Evolutionary conservation across 2,329 filamentous ascomycete species (phyloP).

Genomic region (Immersiporthe knoxdaviesiana): DNA sequence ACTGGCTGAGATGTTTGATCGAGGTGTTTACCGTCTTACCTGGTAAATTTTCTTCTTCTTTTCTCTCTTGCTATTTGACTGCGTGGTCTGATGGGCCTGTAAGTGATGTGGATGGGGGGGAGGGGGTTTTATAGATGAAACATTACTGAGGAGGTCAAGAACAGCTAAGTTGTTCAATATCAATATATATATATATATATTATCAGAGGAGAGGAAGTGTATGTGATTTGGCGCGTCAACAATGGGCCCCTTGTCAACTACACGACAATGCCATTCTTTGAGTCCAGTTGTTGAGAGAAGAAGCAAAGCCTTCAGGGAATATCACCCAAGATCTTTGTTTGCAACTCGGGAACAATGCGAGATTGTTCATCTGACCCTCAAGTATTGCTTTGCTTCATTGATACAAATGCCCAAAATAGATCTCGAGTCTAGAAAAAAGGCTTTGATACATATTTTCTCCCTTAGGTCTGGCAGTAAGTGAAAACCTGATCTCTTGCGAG

Average conservation of each 20-base stretch:
- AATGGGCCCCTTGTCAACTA: background rate
- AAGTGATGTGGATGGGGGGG: background rate
- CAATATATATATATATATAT: background rate
- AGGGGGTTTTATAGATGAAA: background rate
- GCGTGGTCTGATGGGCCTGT: background rate
- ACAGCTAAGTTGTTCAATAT: background rate
- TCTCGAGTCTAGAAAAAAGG: background rate
- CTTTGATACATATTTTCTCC: no score
- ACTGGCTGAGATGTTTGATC: background rate
- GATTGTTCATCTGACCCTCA: background rate
- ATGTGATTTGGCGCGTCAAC: background rate
- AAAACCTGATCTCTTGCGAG: no score
- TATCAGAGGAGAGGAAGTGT: background rate
- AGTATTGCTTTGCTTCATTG: background rate
- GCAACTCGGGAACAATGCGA: background rate
- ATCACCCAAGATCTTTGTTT: background rate
- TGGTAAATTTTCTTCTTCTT: background rate
- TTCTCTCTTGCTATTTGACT: background rate
- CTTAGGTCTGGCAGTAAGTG: no score
- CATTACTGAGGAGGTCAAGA: background rate
- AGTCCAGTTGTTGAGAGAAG: background rate
- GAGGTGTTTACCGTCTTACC: background rate
- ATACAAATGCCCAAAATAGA: background rate
- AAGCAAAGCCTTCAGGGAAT: background rate
- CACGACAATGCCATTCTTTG: slow-evolving; percentile 1